phyloP scores from a whole-genome alignment of 1,284 basidiomycete genomes.

The Boletus semigastroideus region DNA sequence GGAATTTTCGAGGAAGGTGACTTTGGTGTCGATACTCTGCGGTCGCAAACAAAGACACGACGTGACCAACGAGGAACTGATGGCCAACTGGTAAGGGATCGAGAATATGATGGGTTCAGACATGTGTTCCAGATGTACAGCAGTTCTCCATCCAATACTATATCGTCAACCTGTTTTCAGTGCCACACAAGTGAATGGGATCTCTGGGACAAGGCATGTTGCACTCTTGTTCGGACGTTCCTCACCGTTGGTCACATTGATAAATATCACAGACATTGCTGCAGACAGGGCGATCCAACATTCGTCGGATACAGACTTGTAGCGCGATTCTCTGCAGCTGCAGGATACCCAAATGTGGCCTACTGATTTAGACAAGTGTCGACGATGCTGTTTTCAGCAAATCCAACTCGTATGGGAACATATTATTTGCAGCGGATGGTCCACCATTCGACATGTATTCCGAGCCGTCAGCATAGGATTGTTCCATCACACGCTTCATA shows the following conservation, averaged over 20 bases:
- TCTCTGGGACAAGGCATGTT: slow-evolving; percentile 63
- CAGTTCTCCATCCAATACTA: slow-evolving; percentile 57
- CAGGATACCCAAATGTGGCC: slow-evolving; percentile 62
- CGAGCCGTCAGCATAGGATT: not conserved
- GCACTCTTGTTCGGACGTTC: slow-evolving; percentile 50
- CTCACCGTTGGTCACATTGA: slow-evolving; percentile 34
- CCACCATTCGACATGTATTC: slow-evolving; percentile 27
- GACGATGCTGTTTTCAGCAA: slow-evolving; percentile 60
- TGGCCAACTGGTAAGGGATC: no score
- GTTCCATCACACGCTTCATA: slow-evolving; percentile 60
- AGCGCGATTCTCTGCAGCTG: slow-evolving; percentile 63
- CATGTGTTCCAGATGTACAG: no score
- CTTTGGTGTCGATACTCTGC: no score
- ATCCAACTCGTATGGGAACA: slow-evolving; percentile 61
- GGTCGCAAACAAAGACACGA: no score
- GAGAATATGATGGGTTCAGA: no score
- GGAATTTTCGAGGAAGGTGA: no score
- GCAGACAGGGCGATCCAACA: slow-evolving; percentile 46
- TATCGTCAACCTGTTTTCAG: slow-evolving; percentile 45
- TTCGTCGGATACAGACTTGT: slow-evolving; percentile 22
- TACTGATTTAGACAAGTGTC: slow-evolving; percentile 63
- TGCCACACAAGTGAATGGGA: slow-evolving; percentile 63
- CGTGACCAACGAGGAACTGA: no score
- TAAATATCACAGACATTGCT: slow-evolving; percentile 61
- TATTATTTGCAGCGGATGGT: slow-evolving; percentile 33